Base-by-base conservation (phyloP, 2,329 filamentous ascomycete species). In the Gyromitra esculenta region DNA sequence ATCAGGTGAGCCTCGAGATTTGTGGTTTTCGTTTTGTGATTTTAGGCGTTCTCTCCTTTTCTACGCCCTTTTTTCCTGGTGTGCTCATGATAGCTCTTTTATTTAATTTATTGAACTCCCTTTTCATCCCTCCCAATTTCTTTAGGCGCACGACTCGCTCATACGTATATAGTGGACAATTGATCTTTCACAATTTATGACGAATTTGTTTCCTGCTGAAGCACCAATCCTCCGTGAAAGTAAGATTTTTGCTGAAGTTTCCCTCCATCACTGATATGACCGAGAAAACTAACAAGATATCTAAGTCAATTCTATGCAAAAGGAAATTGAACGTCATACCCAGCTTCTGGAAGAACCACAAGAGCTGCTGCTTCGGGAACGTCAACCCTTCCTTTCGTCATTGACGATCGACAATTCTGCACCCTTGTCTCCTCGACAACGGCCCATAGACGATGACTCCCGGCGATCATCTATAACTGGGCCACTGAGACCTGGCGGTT, bases 351-450 rank as follows among this genome's bases (percentile, higher is more conserved):
- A 89, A 90, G 75, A 86, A 85, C 56, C 87, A 90, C 45, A 89
- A 91, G 75, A 94, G 96, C 75, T 86, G 86, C 76, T 85, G 89
- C 62, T 87, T 90, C 81, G 88, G 88, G 41, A 88, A 87, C 77
- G 89, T 90, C 76, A 90, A 89, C 78, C 87, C 88, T 62, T 92
- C 90, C 83, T 90, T 92, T 80, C 85, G 88, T 77, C 75, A 25
- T 72, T 77, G 63, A 54, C 56, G 88, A 87, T 92, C 31, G 92
- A 94, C 78, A 90, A 92, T 77, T 78, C 78, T 43, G 88, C 91
- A 0, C 94, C 94, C 9, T 88, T 97, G 50, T 98, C 95, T 52
- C 95, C 95, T 21, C 90, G 94, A 78, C 94, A 97, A 84, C 85
- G 94, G 79, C 89, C 94, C 8, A 92, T 80, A 43, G 80, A 94